Evolutionary conservation across 2,329 filamentous ascomycete species (phyloP).

Genomic region (Fusarium floridanum): DNA sequence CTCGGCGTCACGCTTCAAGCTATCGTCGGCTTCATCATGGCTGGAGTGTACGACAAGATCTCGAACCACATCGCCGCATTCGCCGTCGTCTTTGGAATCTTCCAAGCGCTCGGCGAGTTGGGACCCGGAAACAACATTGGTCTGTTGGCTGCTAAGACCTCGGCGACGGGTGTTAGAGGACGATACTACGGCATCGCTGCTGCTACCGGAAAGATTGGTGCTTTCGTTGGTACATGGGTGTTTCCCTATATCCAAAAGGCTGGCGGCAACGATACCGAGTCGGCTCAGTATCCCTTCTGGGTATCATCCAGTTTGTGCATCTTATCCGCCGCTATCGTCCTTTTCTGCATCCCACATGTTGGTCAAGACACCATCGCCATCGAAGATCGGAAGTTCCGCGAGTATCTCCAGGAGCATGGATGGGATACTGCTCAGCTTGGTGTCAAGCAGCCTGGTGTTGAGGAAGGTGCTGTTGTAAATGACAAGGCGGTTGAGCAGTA

Average conservation of each 20-base stretch:
- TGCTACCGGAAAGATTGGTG: conserved; percentile 80
- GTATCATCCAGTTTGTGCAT: conserved; percentile 84
- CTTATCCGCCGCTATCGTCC: conserved; percentile 71
- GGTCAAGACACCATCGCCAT: conserved; percentile 85
- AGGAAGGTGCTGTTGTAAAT: conserved; percentile 16
- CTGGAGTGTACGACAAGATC: conserved; percentile 80
- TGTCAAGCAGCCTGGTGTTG: conserved; percentile 23
- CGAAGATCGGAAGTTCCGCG: conserved; percentile 82
- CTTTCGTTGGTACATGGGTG: conserved; percentile 88
- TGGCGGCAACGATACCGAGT: conserved; percentile 64
- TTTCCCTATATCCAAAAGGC: conserved; percentile 79
- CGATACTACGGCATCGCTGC: conserved; percentile 79
- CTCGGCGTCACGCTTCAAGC: conserved; percentile 80
- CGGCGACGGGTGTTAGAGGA: conserved; percentile 87
- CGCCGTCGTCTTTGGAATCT: conserved; percentile 55
- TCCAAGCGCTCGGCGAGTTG: conserved; percentile 61
- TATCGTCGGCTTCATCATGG: conserved; percentile 89
- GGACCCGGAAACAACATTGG: conserved; percentile 95
- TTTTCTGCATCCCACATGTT: conserved; percentile 80
- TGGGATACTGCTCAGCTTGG: conserved; percentile 62
- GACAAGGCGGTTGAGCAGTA: conserved; percentile 29
- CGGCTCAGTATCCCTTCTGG: conserved; percentile 90
- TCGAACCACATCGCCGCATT: conserved; percentile 62
- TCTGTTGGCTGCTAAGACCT: conserved; percentile 87
- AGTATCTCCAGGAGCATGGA: conserved; percentile 78